Evolutionary conservation across 345 rosid genomes (phyloP), one percentile per base, ranked within the genome.

Genomic region (Ricinus communis): DNA sequence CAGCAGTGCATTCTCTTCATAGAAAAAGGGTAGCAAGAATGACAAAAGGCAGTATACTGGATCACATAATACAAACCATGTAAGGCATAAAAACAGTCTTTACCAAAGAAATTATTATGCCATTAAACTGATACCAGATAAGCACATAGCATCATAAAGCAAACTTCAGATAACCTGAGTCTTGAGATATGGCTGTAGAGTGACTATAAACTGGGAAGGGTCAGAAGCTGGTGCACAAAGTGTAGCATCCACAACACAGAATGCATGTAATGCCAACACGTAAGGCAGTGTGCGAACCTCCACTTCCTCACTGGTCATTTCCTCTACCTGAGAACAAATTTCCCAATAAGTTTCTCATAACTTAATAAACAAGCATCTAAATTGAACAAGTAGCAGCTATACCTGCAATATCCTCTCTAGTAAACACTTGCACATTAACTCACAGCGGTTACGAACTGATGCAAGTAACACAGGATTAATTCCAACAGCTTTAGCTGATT

Each of bases 361-460:
- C 36, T 53, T 60, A 76, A 71, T 67, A 64, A 54, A 65, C 66
- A 72, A 33, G 38, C 52, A 65, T 61, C 45, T 13, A 43, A 24
- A 59, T 6, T 66, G 18, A 62, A 54, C 55, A 68, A 64, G 33
- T 21, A 52, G 58, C 12, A 36, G 62, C n/a, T 52, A 27, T 81
- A 93, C 97, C 96, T 92, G 98, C 83, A 95, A 84, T 82, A 95
- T 95, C 78, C 85, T 89, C 76, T 95, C 99, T 74, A 95, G 80
- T 83, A 95, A 84, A 87, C 93, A 89, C 82, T 88, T 87, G 94
- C 99, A 95, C 96, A 95, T 95, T 68, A 88, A 72, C 80, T 95
- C 99, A 45, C 99, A 95, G 65, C 97, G 93, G 84, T 88, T 86
- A 27, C 96, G 93, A 68, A 93, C 97, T 38, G 94, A 83, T 69